Conservation (phyloP, 768 basidiomycete species). For the Collybiopsis confluens region DNA sequence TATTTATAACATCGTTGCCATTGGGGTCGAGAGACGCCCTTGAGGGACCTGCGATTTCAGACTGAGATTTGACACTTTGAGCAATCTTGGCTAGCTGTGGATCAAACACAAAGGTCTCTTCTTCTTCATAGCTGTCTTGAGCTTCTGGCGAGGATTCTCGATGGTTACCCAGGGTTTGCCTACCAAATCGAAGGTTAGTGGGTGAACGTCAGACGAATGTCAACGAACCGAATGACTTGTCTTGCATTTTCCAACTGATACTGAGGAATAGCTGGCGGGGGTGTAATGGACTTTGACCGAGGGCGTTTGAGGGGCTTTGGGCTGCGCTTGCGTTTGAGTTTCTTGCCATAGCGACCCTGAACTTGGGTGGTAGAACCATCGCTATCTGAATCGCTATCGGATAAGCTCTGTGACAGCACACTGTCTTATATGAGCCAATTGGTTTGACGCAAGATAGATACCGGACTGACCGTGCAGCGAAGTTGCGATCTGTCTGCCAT, state of each 20-base stretch:
- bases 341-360: slow-evolving; percentile 25
- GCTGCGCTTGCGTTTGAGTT: slow-evolving; percentile 29
- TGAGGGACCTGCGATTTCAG: slow-evolving; percentile 12
- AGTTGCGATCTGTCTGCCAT: slow-evolving; percentile 39
- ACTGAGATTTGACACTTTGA: slow-evolving; percentile 19
- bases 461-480: slow-evolving; percentile 37
- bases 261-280: slow-evolving; percentile 59
- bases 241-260: slow-evolving; percentile 54
- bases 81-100: slow-evolving; percentile 64
- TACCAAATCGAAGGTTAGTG: no score
- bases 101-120: slow-evolving; percentile 49
- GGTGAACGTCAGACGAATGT: no score
- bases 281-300: slow-evolving; percentile 71
- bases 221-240: slow-evolving; percentile 54
- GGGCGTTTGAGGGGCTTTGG: slow-evolving; percentile 47
- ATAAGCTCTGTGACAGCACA: slow-evolving; percentile 31
- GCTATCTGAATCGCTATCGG: slow-evolving; percentile 30
- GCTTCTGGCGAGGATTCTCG: slow-evolving; percentile 46
- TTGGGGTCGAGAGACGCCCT: slow-evolving; percentile 13
- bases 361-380: slow-evolving; percentile 44
- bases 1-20: slow-evolving; percentile 35
- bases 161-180: slow-evolving; percentile 41
- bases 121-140: slow-evolving; percentile 32
- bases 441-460: slow-evolving; percentile 2
- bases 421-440: slow-evolving; percentile 19